Percentiles rank a stretch among this genome's conserved stretches.
These are phyloP conservation scores for Eimeria acervulina DNA, from an alignment of 169 alveolate genomes.

Conservation along the genomic window DNA sequence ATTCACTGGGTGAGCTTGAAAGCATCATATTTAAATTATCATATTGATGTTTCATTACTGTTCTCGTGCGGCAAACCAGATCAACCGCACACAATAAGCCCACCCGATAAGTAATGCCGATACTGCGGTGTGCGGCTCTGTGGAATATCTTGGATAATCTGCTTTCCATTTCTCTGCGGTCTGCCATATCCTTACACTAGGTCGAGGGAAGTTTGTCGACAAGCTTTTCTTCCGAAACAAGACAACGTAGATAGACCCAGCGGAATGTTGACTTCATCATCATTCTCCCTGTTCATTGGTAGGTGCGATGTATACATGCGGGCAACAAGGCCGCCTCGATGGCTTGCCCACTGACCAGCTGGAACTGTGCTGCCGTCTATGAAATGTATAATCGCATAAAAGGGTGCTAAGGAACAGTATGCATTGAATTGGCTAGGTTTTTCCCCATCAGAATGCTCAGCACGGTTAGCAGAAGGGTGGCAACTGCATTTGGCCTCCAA, in stretches of 20 bases:
- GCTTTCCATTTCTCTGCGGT: neutral
- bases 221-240: conserved; percentile 8
- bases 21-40: neutral
- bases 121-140: neutral
- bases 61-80: neutral
- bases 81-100: neutral
- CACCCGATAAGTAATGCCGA: neutral
- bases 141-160: neutral
- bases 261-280: neutral
- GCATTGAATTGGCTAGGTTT: neutral
- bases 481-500: neutral
- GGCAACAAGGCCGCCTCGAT: neutral
- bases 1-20: conserved; percentile 27
- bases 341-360: neutral
- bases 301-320: neutral
- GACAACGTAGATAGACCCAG: neutral
- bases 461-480: neutral
- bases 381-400: neutral
- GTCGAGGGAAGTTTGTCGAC: conserved; percentile 53
- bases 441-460: neutral
- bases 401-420: neutral
- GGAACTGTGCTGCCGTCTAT: neutral
- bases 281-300: neutral
- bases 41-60: neutral
- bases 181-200: conserved; percentile 10